A percentile compares a stretch with the other conserved stretches of the same genome.
Evolutionary conservation across 192 early-diverging fungal genomes (phyloP).

Genomic region (Powellomyces hirtus): DNA sequence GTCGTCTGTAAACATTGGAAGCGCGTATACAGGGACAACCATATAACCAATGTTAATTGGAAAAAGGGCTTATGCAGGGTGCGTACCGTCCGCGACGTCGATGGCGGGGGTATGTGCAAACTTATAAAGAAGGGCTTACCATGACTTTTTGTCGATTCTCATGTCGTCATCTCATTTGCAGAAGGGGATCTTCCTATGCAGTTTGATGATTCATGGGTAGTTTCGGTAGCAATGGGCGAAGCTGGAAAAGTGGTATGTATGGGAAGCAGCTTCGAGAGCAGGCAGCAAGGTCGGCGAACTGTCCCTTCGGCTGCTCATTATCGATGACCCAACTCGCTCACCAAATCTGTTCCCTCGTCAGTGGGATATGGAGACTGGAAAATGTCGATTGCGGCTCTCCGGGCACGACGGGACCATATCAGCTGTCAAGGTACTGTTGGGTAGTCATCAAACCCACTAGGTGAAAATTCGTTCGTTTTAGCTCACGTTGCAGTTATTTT

Average conservation of each 20-base stretch:
- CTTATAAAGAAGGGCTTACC: not conserved
- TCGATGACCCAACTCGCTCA: not conserved
- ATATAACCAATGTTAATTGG: slow-evolving; percentile 43
- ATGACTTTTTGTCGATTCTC: not conserved
- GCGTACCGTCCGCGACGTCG: not conserved
- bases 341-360: not conserved
- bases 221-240: slow-evolving; percentile 34
- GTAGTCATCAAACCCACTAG: too few relatives aligned
- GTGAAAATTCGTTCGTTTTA: too few relatives aligned
- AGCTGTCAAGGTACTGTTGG: slow-evolving; percentile 45
- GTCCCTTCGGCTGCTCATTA: not conserved
- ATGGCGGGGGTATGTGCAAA: not conserved
- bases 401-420: slow-evolving; percentile 44
- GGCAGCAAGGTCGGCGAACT: not conserved
- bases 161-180: not conserved
- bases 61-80: slow-evolving; percentile 26
- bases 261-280: not conserved
- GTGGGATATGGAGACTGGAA: slow-evolving; percentile 41
- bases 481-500: too few relatives aligned
- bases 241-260: slow-evolving; percentile 29
- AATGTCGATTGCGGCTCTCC: slow-evolving; percentile 20
- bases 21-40: slow-evolving; percentile 44
- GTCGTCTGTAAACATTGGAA: slow-evolving; percentile 42
- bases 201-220: slow-evolving; percentile 47
- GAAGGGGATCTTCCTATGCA: slow-evolving; percentile 38